Conservation (phyloP, 2,329 filamentous ascomycete species). For the Monosporascus sp. region DNA sequence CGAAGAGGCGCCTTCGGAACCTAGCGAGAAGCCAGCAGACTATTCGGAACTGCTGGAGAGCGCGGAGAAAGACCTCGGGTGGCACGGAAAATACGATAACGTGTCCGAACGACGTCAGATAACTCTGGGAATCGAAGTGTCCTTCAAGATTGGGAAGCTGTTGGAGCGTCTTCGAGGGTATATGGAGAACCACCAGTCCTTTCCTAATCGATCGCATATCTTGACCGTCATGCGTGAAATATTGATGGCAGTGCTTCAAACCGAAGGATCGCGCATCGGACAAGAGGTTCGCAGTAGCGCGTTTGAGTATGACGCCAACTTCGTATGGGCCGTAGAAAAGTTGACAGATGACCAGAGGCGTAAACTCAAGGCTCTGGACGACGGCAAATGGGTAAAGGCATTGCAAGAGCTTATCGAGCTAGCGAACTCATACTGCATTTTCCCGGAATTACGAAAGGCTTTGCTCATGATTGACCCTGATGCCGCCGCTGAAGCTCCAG, state of each 20-base stretch:
- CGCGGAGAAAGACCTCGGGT: conserved; percentile 5
- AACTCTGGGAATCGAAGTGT: not conserved
- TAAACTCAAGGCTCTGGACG: conserved; percentile 1
- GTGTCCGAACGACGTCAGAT: conserved; percentile 1
- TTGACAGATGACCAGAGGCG: not conserved
- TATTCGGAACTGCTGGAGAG: conserved; percentile 2
- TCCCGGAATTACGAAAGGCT: not conserved
- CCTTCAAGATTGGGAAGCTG: not conserved
- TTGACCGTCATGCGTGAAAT: conserved; percentile 5
- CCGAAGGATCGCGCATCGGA: conserved; percentile 3
- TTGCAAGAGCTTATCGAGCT: not conserved
- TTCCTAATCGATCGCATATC: conserved; percentile 3
- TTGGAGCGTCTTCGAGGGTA: not conserved
- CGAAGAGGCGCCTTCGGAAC: conserved; percentile 3
- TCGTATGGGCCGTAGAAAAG: conserved; percentile 1
- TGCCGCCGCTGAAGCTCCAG: not conserved
- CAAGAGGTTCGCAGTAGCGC: conserved; percentile 2
- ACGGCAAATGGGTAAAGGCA: conserved; percentile 1
- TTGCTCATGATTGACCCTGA: not conserved
- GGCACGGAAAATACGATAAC: conserved; percentile 3
- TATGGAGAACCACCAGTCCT: conserved; percentile 2
- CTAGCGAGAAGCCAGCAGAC: conserved; percentile 2
- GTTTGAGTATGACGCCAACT: conserved; percentile 1
- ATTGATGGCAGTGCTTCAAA: conserved; percentile 1
- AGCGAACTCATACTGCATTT: not conserved